Base-by-base conservation (phyloP, 1,284 basidiomycete genomes). In the Stygiomarasmius scandens region DNA sequence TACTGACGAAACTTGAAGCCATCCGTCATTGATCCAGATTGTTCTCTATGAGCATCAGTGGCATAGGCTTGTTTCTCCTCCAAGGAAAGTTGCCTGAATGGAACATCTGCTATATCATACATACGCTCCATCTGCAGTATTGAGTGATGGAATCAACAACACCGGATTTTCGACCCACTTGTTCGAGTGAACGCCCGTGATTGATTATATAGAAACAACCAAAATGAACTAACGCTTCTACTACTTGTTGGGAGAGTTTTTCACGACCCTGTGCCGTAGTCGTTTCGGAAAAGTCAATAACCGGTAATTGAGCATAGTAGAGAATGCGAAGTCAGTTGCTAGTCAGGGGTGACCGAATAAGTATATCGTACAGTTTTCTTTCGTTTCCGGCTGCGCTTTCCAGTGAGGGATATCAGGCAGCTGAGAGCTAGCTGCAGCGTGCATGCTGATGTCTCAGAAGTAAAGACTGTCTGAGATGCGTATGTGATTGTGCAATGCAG, bases 161-260 rank as follows among this genome's bases (percentile, higher is more conserved):
- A 16, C 14, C n/a, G 32, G 32, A 34, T 14, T 19, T 41, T 12
- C 11, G 16, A 58, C 65, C 48, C 56, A 77, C 85, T 73, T 84
- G 74, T 6, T 72, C 68, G 27, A 70, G 67, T 0, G 70, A 73
- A 47, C 80, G 79, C 6, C 85, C 84, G 61, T 87, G 85, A 58
- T 86, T 85, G 56, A 85, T 64, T 20, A 83, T 76, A 61, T 84
- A 88, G 70, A 86, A 83, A 67, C 86, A 90, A 4, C 83, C 87
- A 52, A 84, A 77, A 12, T 77, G 77, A 2, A 75, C 70, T 74
- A 90, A 78, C 0, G 87, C 88, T 55, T 84, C 74, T 43, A 79
- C 77, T 5, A 85, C 74, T 64, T 81, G 75, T 19, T 66, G 60
- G 0, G 81, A 79, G 0, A 89, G 75, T 49, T 74, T 69, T 0